Percentiles rank a stretch among this genome's conserved stretches.
Conservation (phyloP, 2,329 filamentous ascomycete genomes). For the Penicillium sp. region DNA sequence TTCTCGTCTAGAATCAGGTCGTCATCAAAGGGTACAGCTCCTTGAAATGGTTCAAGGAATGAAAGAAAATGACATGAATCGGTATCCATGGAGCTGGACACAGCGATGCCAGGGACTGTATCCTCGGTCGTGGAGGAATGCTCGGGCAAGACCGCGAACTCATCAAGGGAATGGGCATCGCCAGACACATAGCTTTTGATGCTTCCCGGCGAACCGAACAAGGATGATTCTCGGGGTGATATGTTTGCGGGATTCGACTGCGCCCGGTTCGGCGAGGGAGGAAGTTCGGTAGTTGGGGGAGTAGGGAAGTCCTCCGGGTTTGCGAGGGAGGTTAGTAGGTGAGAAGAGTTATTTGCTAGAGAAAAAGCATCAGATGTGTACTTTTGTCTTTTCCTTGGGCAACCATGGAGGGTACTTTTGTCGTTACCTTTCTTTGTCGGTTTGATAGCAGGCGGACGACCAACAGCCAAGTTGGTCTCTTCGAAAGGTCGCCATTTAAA, state of each 20-base stretch:
- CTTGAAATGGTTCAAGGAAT: constrained; percentile 19
- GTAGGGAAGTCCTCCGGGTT: constrained; percentile 13
- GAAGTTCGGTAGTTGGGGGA: constrained; percentile 18
- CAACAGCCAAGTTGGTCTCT: constrained; percentile 56
- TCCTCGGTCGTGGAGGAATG: constrained; percentile 7
- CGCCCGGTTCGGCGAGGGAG: constrained; percentile 9
- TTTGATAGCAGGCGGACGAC: constrained; percentile 35
- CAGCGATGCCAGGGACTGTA: constrained; percentile 6
- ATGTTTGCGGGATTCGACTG: constrained; percentile 1
- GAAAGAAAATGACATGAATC: constrained; percentile 18
- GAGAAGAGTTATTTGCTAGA: constrained; percentile 4
- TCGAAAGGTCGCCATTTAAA: constrained; percentile 75
- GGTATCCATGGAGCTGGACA: constrained; percentile 17
- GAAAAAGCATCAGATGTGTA: neutral
- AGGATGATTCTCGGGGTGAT: constrained; percentile 14
- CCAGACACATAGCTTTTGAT: constrained; percentile 17
- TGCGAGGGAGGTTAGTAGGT: neutral
- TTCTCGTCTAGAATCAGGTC: constrained; percentile 13
- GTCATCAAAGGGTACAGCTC: constrained; percentile 12
- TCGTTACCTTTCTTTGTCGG: constrained; percentile 49
- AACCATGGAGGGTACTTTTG: neutral
- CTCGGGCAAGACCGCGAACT: neutral
- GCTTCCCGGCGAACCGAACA: constrained; percentile 18
- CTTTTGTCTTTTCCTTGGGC: neutral
- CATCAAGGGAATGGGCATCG: constrained; percentile 15